These are phyloP conservation scores for Trametes cingulata DNA, from an alignment of 768 basidiomycete genomes.

Conservation along the genomic window DNA sequence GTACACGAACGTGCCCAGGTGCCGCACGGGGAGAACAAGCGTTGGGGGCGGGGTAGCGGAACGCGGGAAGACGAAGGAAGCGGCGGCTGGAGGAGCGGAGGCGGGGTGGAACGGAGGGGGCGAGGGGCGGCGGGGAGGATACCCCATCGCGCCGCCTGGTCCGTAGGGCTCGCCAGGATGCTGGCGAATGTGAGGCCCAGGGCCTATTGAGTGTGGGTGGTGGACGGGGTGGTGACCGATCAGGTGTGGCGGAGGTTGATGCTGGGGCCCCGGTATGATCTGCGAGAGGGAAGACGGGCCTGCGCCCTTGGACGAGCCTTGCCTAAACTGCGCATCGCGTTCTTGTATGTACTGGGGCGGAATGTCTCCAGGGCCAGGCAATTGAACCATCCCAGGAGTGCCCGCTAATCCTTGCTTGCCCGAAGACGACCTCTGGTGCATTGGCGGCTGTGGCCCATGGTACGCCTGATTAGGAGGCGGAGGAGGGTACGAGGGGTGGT, in stretches of 20 bases:
- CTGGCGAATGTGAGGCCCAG: slow-evolving; percentile 16
- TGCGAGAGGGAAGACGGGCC: slow-evolving; percentile 12
- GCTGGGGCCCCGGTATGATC: slow-evolving; percentile 22
- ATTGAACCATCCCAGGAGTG: neutral
- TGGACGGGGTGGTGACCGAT: slow-evolving; percentile 26
- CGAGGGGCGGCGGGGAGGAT: slow-evolving; percentile 17
- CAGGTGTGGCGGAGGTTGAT: slow-evolving; percentile 15
- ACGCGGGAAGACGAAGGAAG: slow-evolving; percentile 15
- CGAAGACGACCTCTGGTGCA: slow-evolving; percentile 3
- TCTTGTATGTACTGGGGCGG: slow-evolving; percentile 18
- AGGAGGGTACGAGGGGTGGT: slow-evolving; percentile 21
- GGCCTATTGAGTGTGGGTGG: slow-evolving; percentile 25
- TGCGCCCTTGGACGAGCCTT: slow-evolving; percentile 22
- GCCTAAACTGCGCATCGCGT: slow-evolving; percentile 19
- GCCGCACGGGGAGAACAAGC: slow-evolving; percentile 26
- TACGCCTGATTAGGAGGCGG: slow-evolving; percentile 7
- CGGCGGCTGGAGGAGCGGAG: slow-evolving; percentile 1
- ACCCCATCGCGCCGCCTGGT: slow-evolving; percentile 3
- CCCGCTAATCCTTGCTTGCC: slow-evolving; percentile 14
- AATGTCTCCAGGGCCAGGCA: slow-evolving; percentile 4
- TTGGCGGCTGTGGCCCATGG: neutral
- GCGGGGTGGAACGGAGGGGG: slow-evolving; percentile 15
- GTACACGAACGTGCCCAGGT: slow-evolving; percentile 60
- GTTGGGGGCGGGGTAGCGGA: slow-evolving; percentile 20
- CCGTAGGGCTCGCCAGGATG: slow-evolving; percentile 12